Percentiles rank a stretch among this genome's conserved stretches.
Conservation (phyloP, 2,329 filamentous ascomycete genomes). For the Fusarium vanettenii region DNA sequence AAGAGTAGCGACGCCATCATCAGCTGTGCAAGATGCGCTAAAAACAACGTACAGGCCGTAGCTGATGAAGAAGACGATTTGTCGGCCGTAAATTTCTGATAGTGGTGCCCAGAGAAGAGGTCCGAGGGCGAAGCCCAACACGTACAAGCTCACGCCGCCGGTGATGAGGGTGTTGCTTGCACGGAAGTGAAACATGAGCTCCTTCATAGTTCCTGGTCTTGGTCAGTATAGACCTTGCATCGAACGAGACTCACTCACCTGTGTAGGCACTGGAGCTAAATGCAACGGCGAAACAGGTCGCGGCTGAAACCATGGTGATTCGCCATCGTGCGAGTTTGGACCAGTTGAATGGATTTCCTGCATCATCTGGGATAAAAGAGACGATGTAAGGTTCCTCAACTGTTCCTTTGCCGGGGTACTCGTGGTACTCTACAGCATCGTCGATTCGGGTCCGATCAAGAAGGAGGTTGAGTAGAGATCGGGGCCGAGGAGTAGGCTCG, state of each 20-base stretch:
- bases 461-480: slow-evolving; percentile 55
- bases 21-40: slow-evolving; percentile 69
- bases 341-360: slow-evolving; percentile 74
- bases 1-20: slow-evolving; percentile 67
- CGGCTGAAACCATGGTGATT: slow-evolving; percentile 70
- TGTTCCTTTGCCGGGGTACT: slow-evolving; percentile 72
- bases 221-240: not conserved
- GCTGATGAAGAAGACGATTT: slow-evolving; percentile 68
- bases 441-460: slow-evolving; percentile 69
- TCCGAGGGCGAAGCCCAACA: slow-evolving; percentile 70
- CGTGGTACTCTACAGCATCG: slow-evolving; percentile 64
- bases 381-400: slow-evolving; percentile 75
- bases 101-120: slow-evolving; percentile 75
- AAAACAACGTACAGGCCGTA: slow-evolving; percentile 70
- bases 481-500: not conserved
- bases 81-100: slow-evolving; percentile 71
- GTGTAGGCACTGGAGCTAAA: slow-evolving; percentile 77
- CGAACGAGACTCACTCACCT: slow-evolving; percentile 52
- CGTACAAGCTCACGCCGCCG: slow-evolving; percentile 72
- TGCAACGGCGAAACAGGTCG: slow-evolving; percentile 75
- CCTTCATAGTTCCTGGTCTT: slow-evolving; percentile 46
- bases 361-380: slow-evolving; percentile 74
- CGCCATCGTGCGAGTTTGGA: slow-evolving; percentile 69
- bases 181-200: slow-evolving; percentile 67
- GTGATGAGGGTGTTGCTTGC: slow-evolving; percentile 65